Conservation (phyloP, 257 asterid genomes). For the Linderniella brevidens region DNA sequence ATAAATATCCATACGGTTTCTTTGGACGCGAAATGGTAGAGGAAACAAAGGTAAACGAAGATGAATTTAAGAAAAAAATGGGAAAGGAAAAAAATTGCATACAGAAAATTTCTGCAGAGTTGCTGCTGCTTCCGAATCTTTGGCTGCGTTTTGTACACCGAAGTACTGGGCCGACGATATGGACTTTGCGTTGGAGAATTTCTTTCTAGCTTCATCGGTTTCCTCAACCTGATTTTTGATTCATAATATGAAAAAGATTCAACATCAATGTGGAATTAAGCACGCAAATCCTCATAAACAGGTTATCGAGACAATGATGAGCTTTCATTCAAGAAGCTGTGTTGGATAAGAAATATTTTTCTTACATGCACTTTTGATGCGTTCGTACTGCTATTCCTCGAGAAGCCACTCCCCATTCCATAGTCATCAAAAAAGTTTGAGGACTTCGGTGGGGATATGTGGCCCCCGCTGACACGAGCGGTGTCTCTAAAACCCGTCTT, state of each 20-base stretch:
- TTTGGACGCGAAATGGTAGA: neutral
- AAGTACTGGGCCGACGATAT: constrained; percentile 95
- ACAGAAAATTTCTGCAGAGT: constrained; percentile 84
- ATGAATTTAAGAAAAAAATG: neutral
- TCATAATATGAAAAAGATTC: neutral
- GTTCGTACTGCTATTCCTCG: constrained; percentile 59
- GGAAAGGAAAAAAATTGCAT: constrained; percentile 14
- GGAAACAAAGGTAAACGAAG: neutral
- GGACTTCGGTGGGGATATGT: constrained; percentile 71
- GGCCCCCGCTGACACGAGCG: constrained; percentile 26
- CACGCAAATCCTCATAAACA: neutral
- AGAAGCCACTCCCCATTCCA: constrained; percentile 77
- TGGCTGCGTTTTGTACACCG: constrained; percentile 47
- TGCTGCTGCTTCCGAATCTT: constrained; percentile 47
- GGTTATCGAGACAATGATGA: neutral
- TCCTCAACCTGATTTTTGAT: constrained; percentile 62
- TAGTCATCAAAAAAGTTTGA: constrained; percentile 74
- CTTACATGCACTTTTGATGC: constrained; percentile 66
- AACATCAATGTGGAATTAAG: neutral
- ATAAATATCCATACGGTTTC: neutral
- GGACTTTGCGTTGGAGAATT: constrained; percentile 88
- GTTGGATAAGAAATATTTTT: neutral
- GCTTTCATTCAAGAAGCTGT: neutral
- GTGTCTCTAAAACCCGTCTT: constrained; percentile 56
- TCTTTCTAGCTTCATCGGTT: constrained; percentile 95